Evolutionary conservation across 257 asterid species (phyloP).

Genomic region (Nicotiana sylvestris): DNA sequence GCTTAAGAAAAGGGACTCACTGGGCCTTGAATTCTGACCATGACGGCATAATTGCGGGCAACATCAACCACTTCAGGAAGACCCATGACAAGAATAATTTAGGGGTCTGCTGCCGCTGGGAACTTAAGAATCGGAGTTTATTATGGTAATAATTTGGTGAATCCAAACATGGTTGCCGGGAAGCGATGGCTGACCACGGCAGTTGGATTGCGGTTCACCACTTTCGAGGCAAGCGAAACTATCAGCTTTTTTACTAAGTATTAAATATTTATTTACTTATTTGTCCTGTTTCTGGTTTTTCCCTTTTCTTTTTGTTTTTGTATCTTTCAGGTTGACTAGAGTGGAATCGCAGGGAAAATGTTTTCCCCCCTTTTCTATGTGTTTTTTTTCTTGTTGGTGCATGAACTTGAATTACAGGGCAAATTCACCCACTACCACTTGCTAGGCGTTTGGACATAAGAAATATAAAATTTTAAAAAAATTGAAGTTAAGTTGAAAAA

Average conservation of each 20-base stretch:
- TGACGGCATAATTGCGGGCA: conserved; percentile 79
- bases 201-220: conserved; percentile 6
- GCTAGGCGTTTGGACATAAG: too few species aligned
- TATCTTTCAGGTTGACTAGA: too few species aligned
- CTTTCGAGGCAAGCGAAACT: background rate
- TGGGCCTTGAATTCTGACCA: conserved; percentile 98
- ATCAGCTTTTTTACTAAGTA: background rate
- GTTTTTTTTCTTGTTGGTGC: too few species aligned
- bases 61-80: conserved; percentile 72
- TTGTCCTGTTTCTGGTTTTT: background rate
- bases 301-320: too few species aligned
- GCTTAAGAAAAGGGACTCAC: conserved; percentile 38
- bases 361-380: too few species aligned
- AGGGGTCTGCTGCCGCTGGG: background rate
- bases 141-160: background rate
- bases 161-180: background rate
- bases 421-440: too few species aligned
- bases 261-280: background rate
- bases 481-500: too few species aligned
- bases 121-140: background rate
- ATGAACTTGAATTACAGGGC: too few species aligned
- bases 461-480: too few species aligned
- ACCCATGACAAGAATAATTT: conserved; percentile 41
- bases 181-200: background rate
- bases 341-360: too few species aligned